Conservation (phyloP, 2,329 filamentous ascomycete genomes). For the Arthrobotrys musiformis region DNA sequence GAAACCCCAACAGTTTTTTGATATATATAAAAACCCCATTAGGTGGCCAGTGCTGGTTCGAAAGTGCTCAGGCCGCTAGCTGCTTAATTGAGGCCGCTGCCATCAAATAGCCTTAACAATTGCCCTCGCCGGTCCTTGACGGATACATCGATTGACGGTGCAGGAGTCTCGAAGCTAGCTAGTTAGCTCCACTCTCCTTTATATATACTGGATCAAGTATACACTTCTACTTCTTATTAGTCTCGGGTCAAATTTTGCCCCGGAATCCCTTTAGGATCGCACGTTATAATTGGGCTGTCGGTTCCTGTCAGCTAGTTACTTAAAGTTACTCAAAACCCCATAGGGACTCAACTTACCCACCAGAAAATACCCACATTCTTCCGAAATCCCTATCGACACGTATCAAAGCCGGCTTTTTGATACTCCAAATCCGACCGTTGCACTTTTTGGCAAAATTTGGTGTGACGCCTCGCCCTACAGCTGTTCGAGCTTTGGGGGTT, state of each 20-base stretch:
- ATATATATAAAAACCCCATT: background rate
- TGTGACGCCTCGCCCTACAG: slow-evolving; percentile 8
- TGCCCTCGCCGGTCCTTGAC: slow-evolving; percentile 23
- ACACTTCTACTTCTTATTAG: too few relatives aligned
- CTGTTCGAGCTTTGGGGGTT: background rate
- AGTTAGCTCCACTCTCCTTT: slow-evolving; percentile 29
- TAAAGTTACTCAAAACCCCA: too few relatives aligned
- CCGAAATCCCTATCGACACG: slow-evolving; percentile 5
- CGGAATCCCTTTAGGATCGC: slow-evolving; percentile 30
- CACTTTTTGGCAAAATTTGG: background rate
- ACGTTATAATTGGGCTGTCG: slow-evolving; percentile 6
- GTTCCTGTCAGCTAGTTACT: background rate
- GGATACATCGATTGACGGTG: slow-evolving; percentile 38
- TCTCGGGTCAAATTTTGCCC: slow-evolving; percentile 26
- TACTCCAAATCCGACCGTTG: background rate
- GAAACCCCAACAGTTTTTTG: background rate
- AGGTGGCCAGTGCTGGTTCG: slow-evolving; percentile 28
- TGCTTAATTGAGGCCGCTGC: background rate
- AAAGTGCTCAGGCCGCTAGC: background rate
- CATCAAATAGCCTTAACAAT: slow-evolving; percentile 27
- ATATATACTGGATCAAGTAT: too few relatives aligned
- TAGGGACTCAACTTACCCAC: background rate
- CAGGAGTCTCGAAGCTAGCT: slow-evolving; percentile 8
- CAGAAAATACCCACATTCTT: slow-evolving; percentile 16
- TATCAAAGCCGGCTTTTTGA: slow-evolving; percentile 12